Base-by-base conservation (phyloP, 805 yeast species). In the Candida michaelii region DNA sequence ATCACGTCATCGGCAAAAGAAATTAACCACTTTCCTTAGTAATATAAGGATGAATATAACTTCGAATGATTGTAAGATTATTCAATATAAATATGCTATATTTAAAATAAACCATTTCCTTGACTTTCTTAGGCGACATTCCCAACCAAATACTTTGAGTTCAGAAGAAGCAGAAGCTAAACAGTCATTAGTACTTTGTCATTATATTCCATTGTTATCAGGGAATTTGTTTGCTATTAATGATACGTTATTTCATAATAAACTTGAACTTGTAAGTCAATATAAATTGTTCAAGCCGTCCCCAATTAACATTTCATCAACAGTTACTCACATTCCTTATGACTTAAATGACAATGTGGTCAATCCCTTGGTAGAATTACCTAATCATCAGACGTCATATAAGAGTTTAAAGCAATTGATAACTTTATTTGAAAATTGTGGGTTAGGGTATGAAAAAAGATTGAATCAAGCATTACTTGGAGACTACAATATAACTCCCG, bases 41-140 rank as follows among this genome's bases (percentile, higher is more conserved):
- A 25, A 25, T 39, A n/a, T 13, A 8, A 36, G 25, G 39, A 17
- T 12, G 33, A 24, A 29, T 19, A 45, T 29, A 13, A 43, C 31
- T 43, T 79, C 43, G 77, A 74, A 50, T 63, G 89, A 82, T 49
- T 77, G 80, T 11, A 74, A 74, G 46, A 66, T 80, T 16, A 58
- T 83, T 3, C 86, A 83, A 55, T 83, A 76, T 57, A 74, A 72
- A 42, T 78, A 78, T 51, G 76, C 80, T 8, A 62, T 74, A 2
- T 55, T 61, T 43, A 81, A 80, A 53, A 52, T 81, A 18, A 63
- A 64, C 27, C 59, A 60, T 25, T 56, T 75, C 35, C 45, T 62
- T 3, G 57, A 66, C 13, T 55, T 67, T 17, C 50, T 75, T n/a
- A 58, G 50, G 29, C 37, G 37, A 17, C 17, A 16, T 12, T 15